Evolutionary conservation across 108 stramenopile genomes (phyloP).

Genomic region (Cyclotella cryptica): DNA sequence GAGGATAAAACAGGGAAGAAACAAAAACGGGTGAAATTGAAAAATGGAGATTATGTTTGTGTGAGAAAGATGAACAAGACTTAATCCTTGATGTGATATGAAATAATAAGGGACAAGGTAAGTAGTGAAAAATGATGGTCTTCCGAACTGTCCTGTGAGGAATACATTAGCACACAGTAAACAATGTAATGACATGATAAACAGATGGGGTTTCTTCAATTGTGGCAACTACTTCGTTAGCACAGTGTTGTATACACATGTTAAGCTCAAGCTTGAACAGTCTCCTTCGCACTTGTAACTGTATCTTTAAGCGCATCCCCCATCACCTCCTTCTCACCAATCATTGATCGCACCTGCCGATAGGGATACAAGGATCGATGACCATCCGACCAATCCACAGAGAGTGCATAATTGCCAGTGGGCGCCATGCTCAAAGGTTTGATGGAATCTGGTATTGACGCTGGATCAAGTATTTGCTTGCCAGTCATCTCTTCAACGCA

Average conservation of each 20-base stretch:
- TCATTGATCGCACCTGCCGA: conserved; percentile 61
- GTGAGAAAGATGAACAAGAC: conserved; percentile 80
- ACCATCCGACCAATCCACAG: conserved; percentile 92
- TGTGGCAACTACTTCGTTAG: not conserved
- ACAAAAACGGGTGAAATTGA: conserved; percentile 87
- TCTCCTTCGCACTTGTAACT: not conserved
- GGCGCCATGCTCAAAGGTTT: conserved; percentile 68
- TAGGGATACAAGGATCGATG: conserved; percentile 90
- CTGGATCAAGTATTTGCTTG: conserved; percentile 73
- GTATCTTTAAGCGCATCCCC: not conserved
- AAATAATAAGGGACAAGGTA: not conserved
- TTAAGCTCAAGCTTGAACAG: not conserved
- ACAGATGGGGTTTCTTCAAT: not conserved
- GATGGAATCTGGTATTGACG: conserved; percentile 66
- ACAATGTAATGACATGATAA: not conserved
- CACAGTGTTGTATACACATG: not conserved
- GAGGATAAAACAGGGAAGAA: conserved; percentile 84
- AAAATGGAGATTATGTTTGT: conserved; percentile 74
- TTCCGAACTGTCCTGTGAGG: no score
- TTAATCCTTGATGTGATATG: not conserved
- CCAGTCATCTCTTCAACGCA: conserved; percentile 95
- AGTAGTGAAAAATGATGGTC: not conserved
- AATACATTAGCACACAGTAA: no score
- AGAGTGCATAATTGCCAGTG: conserved; percentile 90
- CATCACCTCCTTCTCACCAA: conserved; percentile 2